Conservation (phyloP, 495 filamentous ascomycete genomes). For the Letharia columbiana region DNA sequence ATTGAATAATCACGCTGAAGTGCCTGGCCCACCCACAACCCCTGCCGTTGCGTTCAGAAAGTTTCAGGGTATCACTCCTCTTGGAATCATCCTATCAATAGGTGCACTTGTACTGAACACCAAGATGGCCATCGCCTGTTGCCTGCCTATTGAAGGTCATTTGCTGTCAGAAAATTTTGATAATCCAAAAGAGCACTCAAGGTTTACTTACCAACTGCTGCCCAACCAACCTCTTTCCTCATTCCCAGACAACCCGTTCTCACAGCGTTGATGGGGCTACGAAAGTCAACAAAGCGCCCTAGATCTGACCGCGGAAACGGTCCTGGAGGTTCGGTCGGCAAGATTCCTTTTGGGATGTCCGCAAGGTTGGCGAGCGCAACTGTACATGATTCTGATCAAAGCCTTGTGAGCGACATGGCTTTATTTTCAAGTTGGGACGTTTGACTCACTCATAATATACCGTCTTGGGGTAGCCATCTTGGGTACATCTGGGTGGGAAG, state of each 20-base stretch:
- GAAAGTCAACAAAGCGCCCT: background rate
- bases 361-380: constrained; percentile 8
- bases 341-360: background rate
- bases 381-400: constrained; percentile 2
- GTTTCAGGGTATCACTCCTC: background rate
- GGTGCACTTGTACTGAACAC: constrained; percentile 1
- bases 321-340: constrained; percentile 6
- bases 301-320: constrained; percentile 7
- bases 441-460: constrained; percentile 5
- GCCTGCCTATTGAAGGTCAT: background rate
- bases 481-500: background rate
- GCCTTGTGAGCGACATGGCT: background rate
- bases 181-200: background rate
- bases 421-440: background rate
- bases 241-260: background rate
- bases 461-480: constrained; percentile 7
- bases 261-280: background rate
- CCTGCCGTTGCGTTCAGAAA: background rate
- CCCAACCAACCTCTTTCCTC: background rate
- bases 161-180: background rate
- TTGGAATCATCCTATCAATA: constrained; percentile 8
- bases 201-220: background rate
- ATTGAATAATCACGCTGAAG: background rate
- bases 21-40: background rate
- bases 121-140: constrained; percentile 2